phyloP scores from a whole-genome alignment of 495 filamentous ascomycete genomes.

The Xylaria bambusicola region DNA sequence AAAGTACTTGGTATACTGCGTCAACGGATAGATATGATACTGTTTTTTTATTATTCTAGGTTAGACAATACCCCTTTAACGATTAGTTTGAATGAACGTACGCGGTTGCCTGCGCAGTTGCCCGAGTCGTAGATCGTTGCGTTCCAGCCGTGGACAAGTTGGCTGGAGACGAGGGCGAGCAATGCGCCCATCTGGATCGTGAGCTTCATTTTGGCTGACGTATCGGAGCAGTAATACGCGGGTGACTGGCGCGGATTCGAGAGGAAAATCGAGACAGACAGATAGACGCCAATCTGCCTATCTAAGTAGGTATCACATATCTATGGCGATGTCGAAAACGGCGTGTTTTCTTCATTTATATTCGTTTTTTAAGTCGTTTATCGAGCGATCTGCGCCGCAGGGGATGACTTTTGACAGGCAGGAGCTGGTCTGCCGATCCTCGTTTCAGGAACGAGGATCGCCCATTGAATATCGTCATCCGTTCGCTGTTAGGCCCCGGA shows the following conservation, averaged over 20 bases:
- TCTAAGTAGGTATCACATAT: no score
- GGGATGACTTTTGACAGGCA: slow-evolving; percentile 4
- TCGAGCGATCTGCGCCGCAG: slow-evolving; percentile 3
- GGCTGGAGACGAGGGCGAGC: slow-evolving; percentile 15
- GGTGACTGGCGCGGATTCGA: no score
- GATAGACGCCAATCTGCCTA: no score
- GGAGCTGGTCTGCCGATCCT: slow-evolving; percentile 1
- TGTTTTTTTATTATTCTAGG: background rate
- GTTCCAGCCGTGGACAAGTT: slow-evolving; percentile 16
- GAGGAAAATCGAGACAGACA: no score
- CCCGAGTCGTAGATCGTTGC: slow-evolving; percentile 18
- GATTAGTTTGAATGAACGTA: no score
- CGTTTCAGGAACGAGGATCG: slow-evolving; percentile 18
- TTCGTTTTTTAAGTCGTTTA: no score
- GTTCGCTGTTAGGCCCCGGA: background rate
- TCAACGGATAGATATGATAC: slow-evolving; percentile 15
- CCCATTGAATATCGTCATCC: slow-evolving; percentile 5
- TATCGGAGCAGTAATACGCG: background rate
- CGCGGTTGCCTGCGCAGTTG: slow-evolving; percentile 16
- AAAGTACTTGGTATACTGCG: slow-evolving; percentile 20
- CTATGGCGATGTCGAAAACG: background rate
- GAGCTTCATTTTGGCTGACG: slow-evolving; percentile 15
- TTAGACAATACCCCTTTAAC: background rate
- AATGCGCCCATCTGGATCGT: slow-evolving; percentile 8
- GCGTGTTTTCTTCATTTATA: background rate